phyloP scores from a whole-genome alignment of 768 basidiomycete species.

The Rickenella mellea region DNA sequence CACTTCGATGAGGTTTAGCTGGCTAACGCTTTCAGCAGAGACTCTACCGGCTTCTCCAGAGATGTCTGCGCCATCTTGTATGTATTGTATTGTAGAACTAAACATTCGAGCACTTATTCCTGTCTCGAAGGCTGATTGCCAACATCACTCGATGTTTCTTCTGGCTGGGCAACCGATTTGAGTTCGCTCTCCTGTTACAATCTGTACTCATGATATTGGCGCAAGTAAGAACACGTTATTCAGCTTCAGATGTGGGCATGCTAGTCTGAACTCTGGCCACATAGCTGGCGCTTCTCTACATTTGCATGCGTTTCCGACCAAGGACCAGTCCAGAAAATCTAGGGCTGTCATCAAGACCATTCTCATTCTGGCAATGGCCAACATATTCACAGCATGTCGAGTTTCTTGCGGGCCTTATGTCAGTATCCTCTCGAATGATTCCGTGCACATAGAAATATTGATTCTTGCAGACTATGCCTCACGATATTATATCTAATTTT shows the following conservation, averaged over 20 bases:
- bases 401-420: slow-evolving; percentile 76
- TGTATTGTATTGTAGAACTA: background rate
- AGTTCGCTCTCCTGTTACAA: slow-evolving; percentile 68
- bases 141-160: slow-evolving; percentile 89
- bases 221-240: slow-evolving; percentile 49
- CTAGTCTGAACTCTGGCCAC: slow-evolving; percentile 12
- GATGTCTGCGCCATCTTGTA: slow-evolving; percentile 82
- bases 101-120: background rate
- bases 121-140: slow-evolving; percentile 49
- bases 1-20: slow-evolving; percentile 1
- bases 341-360: slow-evolving; percentile 51
- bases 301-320: slow-evolving; percentile 69
- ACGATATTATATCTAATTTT: slow-evolving; percentile 72
- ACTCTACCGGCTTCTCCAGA: slow-evolving; percentile 77
- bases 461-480: slow-evolving; percentile 40
- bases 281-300: slow-evolving; percentile 71
- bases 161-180: slow-evolving; percentile 78
- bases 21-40: slow-evolving; percentile 31
- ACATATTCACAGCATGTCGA: slow-evolving; percentile 73
- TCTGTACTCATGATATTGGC: slow-evolving; percentile 79
- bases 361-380: slow-evolving; percentile 83
- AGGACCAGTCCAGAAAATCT: slow-evolving; percentile 47
- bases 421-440: slow-evolving; percentile 11
- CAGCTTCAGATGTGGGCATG: background rate
- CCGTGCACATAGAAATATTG: slow-evolving; percentile 1